Conservation (phyloP, 495 filamentous ascomycete species). For the Tuber magnatum region DNA sequence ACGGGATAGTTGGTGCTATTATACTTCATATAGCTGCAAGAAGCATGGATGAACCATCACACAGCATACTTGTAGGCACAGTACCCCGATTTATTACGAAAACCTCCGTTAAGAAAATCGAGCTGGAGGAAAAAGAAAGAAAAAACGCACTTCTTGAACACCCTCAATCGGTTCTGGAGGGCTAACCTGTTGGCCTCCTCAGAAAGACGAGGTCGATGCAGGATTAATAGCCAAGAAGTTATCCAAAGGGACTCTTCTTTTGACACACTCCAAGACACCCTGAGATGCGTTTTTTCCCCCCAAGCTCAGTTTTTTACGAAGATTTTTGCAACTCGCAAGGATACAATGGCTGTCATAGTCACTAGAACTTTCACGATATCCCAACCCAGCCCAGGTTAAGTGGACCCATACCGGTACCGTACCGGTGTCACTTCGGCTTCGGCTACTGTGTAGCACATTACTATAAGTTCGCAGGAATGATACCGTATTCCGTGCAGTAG, state of each 20-base stretch:
- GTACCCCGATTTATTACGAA: not conserved
- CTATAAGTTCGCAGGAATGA: not conserved
- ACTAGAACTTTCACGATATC: not conserved
- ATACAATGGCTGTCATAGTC: not conserved
- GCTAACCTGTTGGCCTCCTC: not conserved
- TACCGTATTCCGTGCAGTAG: not conserved
- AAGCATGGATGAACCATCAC: not conserved
- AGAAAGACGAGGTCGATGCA: not conserved
- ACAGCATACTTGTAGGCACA: not conserved
- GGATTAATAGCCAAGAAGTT: not conserved
- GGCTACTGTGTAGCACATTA: not conserved
- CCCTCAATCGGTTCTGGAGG: not conserved
- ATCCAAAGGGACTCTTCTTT: not conserved
- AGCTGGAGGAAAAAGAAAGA: not conserved
- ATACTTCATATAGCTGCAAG: not conserved
- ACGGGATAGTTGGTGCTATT: not conserved
- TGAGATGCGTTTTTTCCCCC: not conserved
- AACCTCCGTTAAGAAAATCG: not conserved
- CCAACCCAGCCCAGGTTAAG: not conserved
- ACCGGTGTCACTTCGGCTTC: not conserved
- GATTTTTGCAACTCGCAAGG: not conserved
- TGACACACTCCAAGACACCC: not conserved
- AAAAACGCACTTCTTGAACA: not conserved
- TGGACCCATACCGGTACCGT: not conserved
- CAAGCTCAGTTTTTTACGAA: not conserved